Evolutionary conservation across 2,329 filamentous ascomycete species (phyloP).

Genomic region (Cordyceps farinosa): DNA sequence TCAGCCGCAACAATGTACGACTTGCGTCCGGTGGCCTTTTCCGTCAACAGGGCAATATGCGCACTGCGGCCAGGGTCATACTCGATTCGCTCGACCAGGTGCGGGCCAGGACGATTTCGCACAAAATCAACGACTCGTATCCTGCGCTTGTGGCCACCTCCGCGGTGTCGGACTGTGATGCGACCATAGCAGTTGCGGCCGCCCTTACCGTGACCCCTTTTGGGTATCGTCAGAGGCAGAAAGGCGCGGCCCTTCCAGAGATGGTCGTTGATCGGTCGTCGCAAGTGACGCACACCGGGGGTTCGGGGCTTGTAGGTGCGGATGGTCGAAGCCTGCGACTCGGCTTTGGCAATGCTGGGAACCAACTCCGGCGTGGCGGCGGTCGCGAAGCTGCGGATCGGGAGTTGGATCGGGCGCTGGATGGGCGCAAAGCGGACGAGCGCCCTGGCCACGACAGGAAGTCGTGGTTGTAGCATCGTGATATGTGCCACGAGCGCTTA

Average conservation of each 20-base stretch:
- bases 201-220: slow-evolving; percentile 89
- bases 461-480: slow-evolving; percentile 16
- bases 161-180: slow-evolving; percentile 85
- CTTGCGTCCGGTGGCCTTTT: slow-evolving; percentile 68
- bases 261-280: slow-evolving; percentile 91
- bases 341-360: slow-evolving; percentile 23
- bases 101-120: slow-evolving; percentile 73
- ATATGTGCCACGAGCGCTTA: not conserved
- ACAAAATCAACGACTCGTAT: slow-evolving; percentile 90
- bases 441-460: slow-evolving; percentile 13
- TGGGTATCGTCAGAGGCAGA: slow-evolving; percentile 79
- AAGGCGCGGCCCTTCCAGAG: slow-evolving; percentile 90
- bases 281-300: slow-evolving; percentile 86
- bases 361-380: not conserved
- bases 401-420: slow-evolving; percentile 11
- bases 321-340: slow-evolving; percentile 47
- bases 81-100: slow-evolving; percentile 89
- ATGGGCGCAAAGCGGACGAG: slow-evolving; percentile 13
- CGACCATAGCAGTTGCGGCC: slow-evolving; percentile 84
- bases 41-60: slow-evolving; percentile 83
- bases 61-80: slow-evolving; percentile 92
- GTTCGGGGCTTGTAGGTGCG: slow-evolving; percentile 92
- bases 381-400: slow-evolving; percentile 9
- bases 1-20: slow-evolving; percentile 96
- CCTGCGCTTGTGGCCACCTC: slow-evolving; percentile 86